These are phyloP conservation scores for Nowakowskiella sp. DNA, from an alignment of 192 early-diverging fungal species.

Conservation along the genomic window DNA sequence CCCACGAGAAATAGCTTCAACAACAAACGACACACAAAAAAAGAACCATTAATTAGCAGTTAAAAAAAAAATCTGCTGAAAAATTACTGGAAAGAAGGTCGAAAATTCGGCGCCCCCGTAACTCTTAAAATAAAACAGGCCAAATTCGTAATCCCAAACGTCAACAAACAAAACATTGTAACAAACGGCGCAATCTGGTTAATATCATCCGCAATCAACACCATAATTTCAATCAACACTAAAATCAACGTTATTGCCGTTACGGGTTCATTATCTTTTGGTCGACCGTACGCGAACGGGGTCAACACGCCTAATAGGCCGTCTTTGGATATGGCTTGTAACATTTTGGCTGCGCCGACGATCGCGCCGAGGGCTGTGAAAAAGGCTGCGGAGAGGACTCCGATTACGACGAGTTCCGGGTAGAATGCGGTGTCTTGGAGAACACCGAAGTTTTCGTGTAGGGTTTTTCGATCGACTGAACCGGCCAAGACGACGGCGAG, in stretches of 20 bases:
- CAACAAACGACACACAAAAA: background rate
- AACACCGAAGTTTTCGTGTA: background rate
- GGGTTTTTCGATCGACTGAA: background rate
- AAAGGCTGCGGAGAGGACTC: background rate
- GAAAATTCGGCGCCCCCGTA: slow-evolving; percentile 59
- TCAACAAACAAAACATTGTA: slow-evolving; percentile 56
- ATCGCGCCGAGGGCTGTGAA: slow-evolving; percentile 41
- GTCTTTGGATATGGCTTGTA: slow-evolving; percentile 62
- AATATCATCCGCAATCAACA: slow-evolving; percentile 48
- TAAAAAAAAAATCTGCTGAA: slow-evolving; percentile 1
- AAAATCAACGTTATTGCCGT: slow-evolving; percentile 34
- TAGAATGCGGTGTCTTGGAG: background rate
- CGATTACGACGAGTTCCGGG: background rate
- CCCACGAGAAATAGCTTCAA: background rate
- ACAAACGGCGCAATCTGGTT: slow-evolving; percentile 59
- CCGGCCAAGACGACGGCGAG: background rate
- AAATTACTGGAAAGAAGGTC: slow-evolving; percentile 60
- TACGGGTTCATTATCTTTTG: no score
- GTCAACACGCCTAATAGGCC: slow-evolving; percentile 46
- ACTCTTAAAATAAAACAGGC: slow-evolving; percentile 59
- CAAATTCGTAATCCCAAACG: slow-evolving; percentile 55
- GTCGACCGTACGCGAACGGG: slow-evolving; percentile 23
- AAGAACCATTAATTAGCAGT: background rate
- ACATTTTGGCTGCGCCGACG: slow-evolving; percentile 51
- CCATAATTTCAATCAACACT: slow-evolving; percentile 42